Percentiles rank a stretch among this genome's conserved stretches.
phyloP scores from a whole-genome alignment of 495 filamentous ascomycete genomes.

The Paragyromitra xinjiangensis region DNA sequence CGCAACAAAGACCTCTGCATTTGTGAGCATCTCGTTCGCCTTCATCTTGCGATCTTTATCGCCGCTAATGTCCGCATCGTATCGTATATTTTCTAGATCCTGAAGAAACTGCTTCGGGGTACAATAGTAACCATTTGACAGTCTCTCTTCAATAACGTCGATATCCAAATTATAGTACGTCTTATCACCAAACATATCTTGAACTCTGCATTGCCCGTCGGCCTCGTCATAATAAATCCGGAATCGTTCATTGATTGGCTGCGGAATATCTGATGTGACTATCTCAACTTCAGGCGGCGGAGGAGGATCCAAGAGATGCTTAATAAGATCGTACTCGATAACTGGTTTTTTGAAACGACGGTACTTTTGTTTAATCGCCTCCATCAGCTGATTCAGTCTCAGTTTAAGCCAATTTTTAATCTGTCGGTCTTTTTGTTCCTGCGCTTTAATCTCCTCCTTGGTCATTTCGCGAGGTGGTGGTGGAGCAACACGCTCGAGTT shows the following conservation, averaged over 20 bases:
- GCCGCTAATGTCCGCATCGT: slow-evolving; percentile 77
- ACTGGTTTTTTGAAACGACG: slow-evolving; percentile 82
- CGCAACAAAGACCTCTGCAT: slow-evolving; percentile 88
- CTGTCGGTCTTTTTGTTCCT: slow-evolving; percentile 81
- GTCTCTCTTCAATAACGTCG: slow-evolving; percentile 89
- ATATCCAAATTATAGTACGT: slow-evolving; percentile 95
- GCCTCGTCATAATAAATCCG: slow-evolving; percentile 40
- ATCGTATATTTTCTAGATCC: slow-evolving; percentile 82
- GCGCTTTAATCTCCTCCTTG: slow-evolving; percentile 79
- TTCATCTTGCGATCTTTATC: slow-evolving; percentile 82
- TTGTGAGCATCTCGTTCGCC: slow-evolving; percentile 87
- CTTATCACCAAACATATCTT: slow-evolving; percentile 67
- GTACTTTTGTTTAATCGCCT: slow-evolving; percentile 85
- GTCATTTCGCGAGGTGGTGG: slow-evolving; percentile 70
- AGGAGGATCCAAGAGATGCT: slow-evolving; percentile 80
- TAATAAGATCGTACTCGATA: slow-evolving; percentile 74
- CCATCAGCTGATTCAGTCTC: slow-evolving; percentile 90
- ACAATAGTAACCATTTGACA: slow-evolving; percentile 95
- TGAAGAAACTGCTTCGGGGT: slow-evolving; percentile 84
- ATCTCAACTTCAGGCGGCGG: slow-evolving; percentile 72
- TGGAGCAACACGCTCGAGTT: slow-evolving; percentile 76
- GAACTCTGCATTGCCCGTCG: slow-evolving; percentile 41
- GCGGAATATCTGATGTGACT: slow-evolving; percentile 72
- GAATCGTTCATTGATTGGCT: slow-evolving; percentile 32
- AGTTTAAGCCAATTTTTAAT: slow-evolving; percentile 85